Evolutionary conservation across 768 basidiomycete genomes (phyloP), one percentile per base, ranked within the genome.

Genomic region (Sarcomyxa edulis): DNA sequence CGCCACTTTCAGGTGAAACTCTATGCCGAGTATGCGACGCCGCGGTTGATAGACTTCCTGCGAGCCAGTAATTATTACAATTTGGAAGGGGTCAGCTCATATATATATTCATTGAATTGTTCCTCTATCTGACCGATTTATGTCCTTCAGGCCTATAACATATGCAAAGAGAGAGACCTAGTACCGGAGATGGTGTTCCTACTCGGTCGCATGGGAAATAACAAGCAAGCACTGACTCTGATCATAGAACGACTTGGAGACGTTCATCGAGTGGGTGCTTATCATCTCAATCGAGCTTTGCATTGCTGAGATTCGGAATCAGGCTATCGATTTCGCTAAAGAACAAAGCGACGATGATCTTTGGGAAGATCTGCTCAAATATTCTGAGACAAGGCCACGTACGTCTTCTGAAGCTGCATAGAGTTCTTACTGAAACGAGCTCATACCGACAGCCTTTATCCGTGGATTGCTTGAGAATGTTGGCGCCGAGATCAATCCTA

Each of bases 321-420:
- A 92, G 90, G 92, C 95, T 3, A 98, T 99, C 51, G 95, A 97
- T 42, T 99, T 99, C 46, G 95, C 94, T 2, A 95, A 94, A 52
- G 93, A 97, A 56, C 95, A 97, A 58, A 84, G 82, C 37, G 96
- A 98, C 46, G 84, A 93, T 44, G 96, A 98, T 56, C 76, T 99
- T 0, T 99, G 95, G 96, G 95, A 98, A 51, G 95, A 98, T 55
- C 71, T 99, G 7, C 64, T 99, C 19, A 81, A 73, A 43, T 98
- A 98, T 51, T 95, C 94, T 0, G 96, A 98, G 59, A 94, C 88
- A 8, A 70, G 92, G 42, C 96, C 96, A 26, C 63, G 92, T 92
- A 39, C 39, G 75, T 58, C 4, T 9, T 31, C 23, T 9, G 21
- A 45, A 20, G 18, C 7, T 27, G 7, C 18, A 25, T n/a, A 47